Base-by-base conservation (phyloP, 2,329 filamentous ascomycete species). In the Colletotrichum camelliae region DNA sequence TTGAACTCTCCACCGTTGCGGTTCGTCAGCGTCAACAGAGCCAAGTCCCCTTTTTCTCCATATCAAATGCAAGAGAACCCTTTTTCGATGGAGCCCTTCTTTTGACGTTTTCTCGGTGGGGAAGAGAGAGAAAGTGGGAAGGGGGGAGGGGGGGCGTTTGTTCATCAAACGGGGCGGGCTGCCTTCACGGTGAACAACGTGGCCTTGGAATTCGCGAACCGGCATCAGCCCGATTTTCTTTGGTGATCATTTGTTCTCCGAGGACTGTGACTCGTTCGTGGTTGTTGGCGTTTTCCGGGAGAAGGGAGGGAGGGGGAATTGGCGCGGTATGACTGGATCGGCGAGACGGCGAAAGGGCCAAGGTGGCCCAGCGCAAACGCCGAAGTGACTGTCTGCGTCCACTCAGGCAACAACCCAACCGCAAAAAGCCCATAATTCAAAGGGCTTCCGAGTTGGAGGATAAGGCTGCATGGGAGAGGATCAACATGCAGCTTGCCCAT, bases 391-490 rank as follows among this genome's bases (percentile, higher is more conserved):
- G 18, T 33, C 29, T 35, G 29, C 43, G n/a, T 21, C 15, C 29
- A 29, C 48, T 29, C 33, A 52, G 24, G 13, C 13, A 37, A 37
- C 27, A 37, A 21, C 18, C 65, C 27, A 52, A 18, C 12, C 60
- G 18, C 57, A 60, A 29, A 35, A 31, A 5, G 61, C 61, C 35
- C 61, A 57, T 57, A 57, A 2, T 16, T 27, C 52, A 57, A 57
- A 61, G 27, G 67, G 24, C 69, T 43, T 52, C 72, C 61, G 67
- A 61, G 52, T 65, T 65, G 48, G 60, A 60, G 72, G 72, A 74
- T 74, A 74, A 74, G 72, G 72, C 72, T 74, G 72, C 72, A 74
- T 74, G 67, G 21, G 48, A 74, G 72, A 66, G 52, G 72, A 74
- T 74, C 67, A 61, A 31, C 61, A 60, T 71, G 72, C 72, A 71